These are phyloP conservation scores for Acanthamoeba healyi DNA, from an alignment of 208 protist genomes.

Conservation along the genomic window DNA sequence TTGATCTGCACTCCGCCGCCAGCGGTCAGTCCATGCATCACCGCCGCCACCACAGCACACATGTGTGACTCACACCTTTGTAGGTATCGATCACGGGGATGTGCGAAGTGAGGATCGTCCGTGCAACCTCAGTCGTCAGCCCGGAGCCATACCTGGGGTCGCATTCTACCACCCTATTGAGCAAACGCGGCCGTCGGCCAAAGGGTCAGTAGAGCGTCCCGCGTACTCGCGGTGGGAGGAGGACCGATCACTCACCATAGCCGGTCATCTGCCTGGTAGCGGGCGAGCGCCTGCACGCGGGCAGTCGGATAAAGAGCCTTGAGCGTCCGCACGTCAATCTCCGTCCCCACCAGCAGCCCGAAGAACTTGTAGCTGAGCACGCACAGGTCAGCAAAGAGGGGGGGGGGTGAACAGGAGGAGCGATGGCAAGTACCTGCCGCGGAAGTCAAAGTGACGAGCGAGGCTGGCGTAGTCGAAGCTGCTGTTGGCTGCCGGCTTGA, in stretches of 20 bases:
- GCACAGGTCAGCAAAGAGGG: too few relatives aligned
- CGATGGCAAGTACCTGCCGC: background rate
- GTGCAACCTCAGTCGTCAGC: background rate
- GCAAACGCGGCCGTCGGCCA: background rate
- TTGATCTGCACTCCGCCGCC: background rate
- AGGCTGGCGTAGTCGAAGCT: background rate
- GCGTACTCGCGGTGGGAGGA: too few relatives aligned
- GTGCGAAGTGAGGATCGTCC: background rate
- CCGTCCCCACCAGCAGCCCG: background rate
- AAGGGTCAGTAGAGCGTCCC: background rate
- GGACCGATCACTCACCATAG: background rate
- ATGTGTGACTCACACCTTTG: background rate
- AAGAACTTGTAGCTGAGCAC: conserved; percentile 55
- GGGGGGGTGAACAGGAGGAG: background rate
- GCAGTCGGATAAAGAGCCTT: background rate
- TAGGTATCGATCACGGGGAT: conserved; percentile 14
- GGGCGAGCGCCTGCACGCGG: background rate
- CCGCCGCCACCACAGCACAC: background rate
- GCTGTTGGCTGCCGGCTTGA: background rate
- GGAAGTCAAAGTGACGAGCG: background rate
- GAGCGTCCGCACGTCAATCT: background rate
- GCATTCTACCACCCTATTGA: background rate
- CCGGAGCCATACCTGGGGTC: background rate
- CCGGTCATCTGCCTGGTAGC: background rate
- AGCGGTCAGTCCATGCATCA: background rate